These are phyloP conservation scores for Suhomyces anneliseae DNA, from an alignment of 1,139 yeast genomes.

Conservation along the genomic window DNA sequence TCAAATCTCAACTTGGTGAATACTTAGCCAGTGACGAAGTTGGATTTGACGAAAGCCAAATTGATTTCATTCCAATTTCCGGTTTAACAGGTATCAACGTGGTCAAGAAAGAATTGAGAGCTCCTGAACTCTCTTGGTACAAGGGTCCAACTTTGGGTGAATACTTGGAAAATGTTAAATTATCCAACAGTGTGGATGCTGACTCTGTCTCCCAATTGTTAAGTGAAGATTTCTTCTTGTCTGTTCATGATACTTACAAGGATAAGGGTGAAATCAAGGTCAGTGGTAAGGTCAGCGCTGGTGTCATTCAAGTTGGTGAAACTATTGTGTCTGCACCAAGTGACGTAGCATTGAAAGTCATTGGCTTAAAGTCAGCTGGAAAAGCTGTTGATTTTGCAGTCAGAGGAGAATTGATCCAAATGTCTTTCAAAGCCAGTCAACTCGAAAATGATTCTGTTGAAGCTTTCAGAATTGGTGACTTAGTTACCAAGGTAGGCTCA, in stretches of 20 bases:
- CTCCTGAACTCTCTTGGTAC: constrained; percentile 55
- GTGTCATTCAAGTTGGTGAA: constrained; percentile 77
- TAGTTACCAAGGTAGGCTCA: constrained; percentile 54
- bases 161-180: constrained; percentile 44
- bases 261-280: constrained; percentile 43
- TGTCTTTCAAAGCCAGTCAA: constrained; percentile 52
- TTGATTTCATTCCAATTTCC: constrained; percentile 77
- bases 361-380: constrained; percentile 28
- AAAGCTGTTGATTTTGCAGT: constrained; percentile 47
- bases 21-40: constrained; percentile 58
- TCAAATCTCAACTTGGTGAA: constrained; percentile 55
- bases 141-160: constrained; percentile 64
- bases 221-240: constrained; percentile 46
- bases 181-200: constrained; percentile 13
- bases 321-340: constrained; percentile 61
- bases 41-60: constrained; percentile 53
- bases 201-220: constrained; percentile 20
- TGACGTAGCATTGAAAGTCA: constrained; percentile 35
- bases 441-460: constrained; percentile 52
- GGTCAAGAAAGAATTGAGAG: constrained; percentile 40
- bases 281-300: constrained; percentile 74
- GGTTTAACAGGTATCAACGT: constrained; percentile 87
- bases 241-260: constrained; percentile 48
- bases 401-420: constrained; percentile 68
- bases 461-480: constrained; percentile 62